These are phyloP conservation scores for Rhizomucor pusillus DNA, from an alignment of 371 early-diverging fungal species.

Conservation along the genomic window DNA sequence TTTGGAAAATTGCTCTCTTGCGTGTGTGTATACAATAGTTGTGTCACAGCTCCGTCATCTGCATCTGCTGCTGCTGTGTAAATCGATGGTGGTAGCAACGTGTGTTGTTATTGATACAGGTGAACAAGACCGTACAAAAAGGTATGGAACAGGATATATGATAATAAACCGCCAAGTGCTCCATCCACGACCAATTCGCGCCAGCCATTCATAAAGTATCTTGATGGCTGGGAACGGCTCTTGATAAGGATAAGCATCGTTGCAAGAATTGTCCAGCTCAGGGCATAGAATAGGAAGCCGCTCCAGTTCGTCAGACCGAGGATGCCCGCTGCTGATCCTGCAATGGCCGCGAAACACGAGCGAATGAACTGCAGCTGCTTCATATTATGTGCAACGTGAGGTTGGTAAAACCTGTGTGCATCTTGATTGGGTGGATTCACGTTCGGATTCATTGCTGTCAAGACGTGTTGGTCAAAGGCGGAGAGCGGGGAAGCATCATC, in stretches of 20 bases:
- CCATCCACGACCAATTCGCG: conserved; percentile 63
- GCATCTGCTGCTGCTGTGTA: no score
- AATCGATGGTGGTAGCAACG: no score
- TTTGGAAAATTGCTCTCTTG: no score
- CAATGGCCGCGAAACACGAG: conserved; percentile 71
- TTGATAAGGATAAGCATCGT: conserved; percentile 43
- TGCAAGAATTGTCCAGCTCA: conserved; percentile 60
- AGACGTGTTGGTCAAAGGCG: background rate
- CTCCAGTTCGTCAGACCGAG: conserved; percentile 66
- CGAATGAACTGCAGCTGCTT: conserved; percentile 71
- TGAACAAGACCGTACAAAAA: conserved; percentile 79
- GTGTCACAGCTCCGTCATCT: no score
- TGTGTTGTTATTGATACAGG: conserved; percentile 61
- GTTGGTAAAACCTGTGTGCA: conserved; percentile 51
- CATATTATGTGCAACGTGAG: conserved; percentile 62
- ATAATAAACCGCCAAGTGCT: conserved; percentile 68
- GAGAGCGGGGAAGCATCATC: no score
- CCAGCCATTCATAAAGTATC: conserved; percentile 52
- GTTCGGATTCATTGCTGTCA: conserved; percentile 5
- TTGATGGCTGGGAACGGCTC: conserved; percentile 16
- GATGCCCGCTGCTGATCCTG: conserved; percentile 80
- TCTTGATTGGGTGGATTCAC: conserved; percentile 33
- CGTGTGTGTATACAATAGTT: no score
- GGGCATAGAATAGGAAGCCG: conserved; percentile 76
- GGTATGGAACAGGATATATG: conserved; percentile 85